Conservation (phyloP, 2,329 filamentous ascomycete genomes). For the Amphichorda felina region DNA sequence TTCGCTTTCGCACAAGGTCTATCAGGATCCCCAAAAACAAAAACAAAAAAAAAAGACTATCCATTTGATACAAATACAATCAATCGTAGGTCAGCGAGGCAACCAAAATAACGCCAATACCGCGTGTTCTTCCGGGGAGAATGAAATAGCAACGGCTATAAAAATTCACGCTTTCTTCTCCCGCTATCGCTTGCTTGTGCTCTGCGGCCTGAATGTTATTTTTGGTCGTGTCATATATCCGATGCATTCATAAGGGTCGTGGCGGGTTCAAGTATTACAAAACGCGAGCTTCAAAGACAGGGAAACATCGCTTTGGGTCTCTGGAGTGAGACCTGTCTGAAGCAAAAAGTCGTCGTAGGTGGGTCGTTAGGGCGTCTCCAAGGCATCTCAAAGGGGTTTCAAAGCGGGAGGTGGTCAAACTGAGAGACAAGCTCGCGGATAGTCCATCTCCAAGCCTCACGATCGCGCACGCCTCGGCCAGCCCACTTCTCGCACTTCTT, state of each 20-base stretch:
- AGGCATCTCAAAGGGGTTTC: constrained; percentile 8
- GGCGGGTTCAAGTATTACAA: not conserved
- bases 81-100: constrained; percentile 1
- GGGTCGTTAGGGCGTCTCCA: not conserved
- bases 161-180: not conserved
- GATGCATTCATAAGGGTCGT: constrained; percentile 3
- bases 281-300: not conserved
- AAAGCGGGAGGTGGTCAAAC: constrained; percentile 24
- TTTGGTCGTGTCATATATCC: not conserved
- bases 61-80: constrained; percentile 4
- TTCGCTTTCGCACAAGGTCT: not conserved
- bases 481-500: constrained; percentile 84
- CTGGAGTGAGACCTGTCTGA: not conserved
- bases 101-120: no score
- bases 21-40: constrained; percentile 2
- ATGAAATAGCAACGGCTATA: not conserved
- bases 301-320: not conserved
- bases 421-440: constrained; percentile 47
- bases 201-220: not conserved
- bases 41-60: not conserved
- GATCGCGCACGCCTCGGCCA: constrained; percentile 40
- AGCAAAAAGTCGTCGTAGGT: not conserved
- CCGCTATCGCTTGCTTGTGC: not conserved
- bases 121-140: no score
- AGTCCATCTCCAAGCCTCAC: constrained; percentile 66